phyloP scores from a whole-genome alignment of 2,329 filamentous ascomycete genomes.

The Aspergillus viridinutans region DNA sequence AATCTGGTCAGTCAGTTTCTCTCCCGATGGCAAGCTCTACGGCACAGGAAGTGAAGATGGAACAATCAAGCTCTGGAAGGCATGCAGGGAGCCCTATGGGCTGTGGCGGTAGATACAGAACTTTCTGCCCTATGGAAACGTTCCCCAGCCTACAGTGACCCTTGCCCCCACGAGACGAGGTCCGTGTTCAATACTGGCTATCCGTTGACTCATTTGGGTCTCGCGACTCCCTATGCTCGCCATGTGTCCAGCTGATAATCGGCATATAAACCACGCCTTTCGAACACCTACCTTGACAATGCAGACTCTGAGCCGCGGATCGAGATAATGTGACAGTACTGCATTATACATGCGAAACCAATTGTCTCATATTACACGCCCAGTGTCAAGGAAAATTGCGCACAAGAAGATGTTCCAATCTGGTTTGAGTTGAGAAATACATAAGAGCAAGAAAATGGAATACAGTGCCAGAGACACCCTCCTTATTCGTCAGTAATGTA shows the following conservation, averaged over 20 bases:
- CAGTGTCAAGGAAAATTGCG: background rate
- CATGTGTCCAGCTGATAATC: background rate
- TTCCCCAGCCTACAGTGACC: background rate
- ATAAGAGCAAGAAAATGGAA: background rate
- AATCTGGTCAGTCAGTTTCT: conserved; percentile 94
- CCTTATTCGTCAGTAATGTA: background rate
- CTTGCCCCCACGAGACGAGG: background rate
- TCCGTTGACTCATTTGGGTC: background rate
- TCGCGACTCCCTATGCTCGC: background rate
- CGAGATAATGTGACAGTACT: background rate
- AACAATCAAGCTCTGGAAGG: conserved; percentile 88
- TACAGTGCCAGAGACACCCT: background rate
- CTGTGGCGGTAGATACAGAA: conserved; percentile 53
- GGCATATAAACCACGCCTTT: background rate
- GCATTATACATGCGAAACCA: background rate
- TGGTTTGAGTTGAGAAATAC: background rate
- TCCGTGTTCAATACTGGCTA: background rate
- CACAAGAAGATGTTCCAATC: background rate
- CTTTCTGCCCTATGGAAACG: background rate
- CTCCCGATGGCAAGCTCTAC: conserved; percentile 92
- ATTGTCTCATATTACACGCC: background rate
- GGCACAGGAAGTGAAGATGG: conserved; percentile 96
- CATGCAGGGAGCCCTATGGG: conserved; percentile 60
- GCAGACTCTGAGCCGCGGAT: background rate
- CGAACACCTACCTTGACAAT: background rate